Percentiles rank a stretch among this genome's conserved stretches.
Evolutionary conservation across 192 early-diverging fungal genomes (phyloP).

Genomic region (Lunasporangiospora selenospora): DNA sequence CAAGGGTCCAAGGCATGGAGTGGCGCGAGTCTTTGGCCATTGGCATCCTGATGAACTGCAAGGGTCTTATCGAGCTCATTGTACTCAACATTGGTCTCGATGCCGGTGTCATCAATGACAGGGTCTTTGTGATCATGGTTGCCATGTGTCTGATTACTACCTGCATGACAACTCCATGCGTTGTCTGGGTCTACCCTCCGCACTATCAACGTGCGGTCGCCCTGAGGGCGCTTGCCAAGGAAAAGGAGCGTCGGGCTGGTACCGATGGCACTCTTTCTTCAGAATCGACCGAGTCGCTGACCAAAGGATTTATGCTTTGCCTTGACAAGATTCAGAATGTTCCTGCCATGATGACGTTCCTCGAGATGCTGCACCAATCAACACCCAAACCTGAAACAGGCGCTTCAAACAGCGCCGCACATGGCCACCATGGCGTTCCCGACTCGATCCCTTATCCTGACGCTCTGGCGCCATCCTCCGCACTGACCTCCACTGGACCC

Average conservation of each 20-base stretch:
- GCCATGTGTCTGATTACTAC: constrained; percentile 79
- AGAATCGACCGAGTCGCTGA: neutral
- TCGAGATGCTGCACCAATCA: constrained; percentile 41
- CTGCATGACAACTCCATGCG: constrained; percentile 83
- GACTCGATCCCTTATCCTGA: constrained; percentile 1
- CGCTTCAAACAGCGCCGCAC: neutral
- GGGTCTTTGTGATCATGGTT: constrained; percentile 61
- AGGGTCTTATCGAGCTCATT: constrained; percentile 94
- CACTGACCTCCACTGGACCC: constrained; percentile 19
- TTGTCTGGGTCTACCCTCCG: constrained; percentile 75
- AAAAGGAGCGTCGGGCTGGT: constrained; percentile 1
- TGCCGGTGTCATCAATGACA: constrained; percentile 80
- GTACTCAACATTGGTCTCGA: constrained; percentile 93
- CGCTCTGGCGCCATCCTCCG: neutral
- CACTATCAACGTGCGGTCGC: constrained; percentile 58
- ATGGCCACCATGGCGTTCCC: neutral
- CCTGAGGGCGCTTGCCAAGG: constrained; percentile 13
- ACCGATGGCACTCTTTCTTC: too few relatives aligned
- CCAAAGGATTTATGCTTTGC: constrained; percentile 43
- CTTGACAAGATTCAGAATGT: constrained; percentile 52
- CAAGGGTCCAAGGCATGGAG: constrained; percentile 69
- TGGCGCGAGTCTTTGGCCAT: constrained; percentile 88
- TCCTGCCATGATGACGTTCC: constrained; percentile 52
- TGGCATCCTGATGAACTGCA: constrained; percentile 95
- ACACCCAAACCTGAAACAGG: constrained; percentile 1